phyloP scores from a whole-genome alignment of 139 green algal species.

The Chlorella vulgaris region DNA sequence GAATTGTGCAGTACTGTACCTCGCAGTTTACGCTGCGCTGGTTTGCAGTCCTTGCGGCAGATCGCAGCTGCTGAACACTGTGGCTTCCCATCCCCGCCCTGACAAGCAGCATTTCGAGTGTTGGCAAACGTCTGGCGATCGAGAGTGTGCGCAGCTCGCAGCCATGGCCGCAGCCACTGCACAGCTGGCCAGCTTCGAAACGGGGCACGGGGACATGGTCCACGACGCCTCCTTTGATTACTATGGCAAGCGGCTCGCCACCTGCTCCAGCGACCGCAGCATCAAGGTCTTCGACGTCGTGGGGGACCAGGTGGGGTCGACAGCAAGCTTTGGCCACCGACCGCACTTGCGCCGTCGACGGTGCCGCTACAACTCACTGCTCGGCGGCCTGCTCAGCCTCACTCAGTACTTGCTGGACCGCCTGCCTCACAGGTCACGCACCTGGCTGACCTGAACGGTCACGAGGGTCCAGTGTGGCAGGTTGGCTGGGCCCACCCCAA shows the following conservation, averaged over 20 bases:
- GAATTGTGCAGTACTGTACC: too few species aligned
- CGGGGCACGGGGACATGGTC: constrained; percentile 85
- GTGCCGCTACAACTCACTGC: too few species aligned
- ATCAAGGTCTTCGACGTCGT: constrained; percentile 76
- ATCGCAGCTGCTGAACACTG: too few species aligned
- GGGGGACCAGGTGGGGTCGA: constrained; percentile 44
- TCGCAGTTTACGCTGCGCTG: too few species aligned
- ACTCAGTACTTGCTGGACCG: background rate
- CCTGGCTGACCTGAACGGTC: constrained; percentile 82
- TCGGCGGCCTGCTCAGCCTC: background rate
- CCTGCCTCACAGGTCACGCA: constrained; percentile 43
- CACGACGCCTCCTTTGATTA: constrained; percentile 85
- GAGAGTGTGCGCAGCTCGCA: too few species aligned
- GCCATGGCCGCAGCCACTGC: constrained; percentile 34
- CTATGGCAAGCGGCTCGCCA: constrained; percentile 94
- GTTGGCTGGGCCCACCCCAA: constrained; percentile 94
- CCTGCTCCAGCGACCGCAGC: constrained; percentile 87
- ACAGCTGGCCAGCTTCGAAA: constrained; percentile 71
- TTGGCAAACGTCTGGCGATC: background rate
- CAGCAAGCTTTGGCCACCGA: background rate
- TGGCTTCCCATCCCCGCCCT: background rate
- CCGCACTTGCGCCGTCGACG: too few species aligned
- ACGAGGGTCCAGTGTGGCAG: constrained; percentile 93
- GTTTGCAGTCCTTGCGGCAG: too few species aligned
- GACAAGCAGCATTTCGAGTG: background rate